phyloP scores from a whole-genome alignment of 73 alveolate species.

The Paramecium tetraurelia region DNA sequence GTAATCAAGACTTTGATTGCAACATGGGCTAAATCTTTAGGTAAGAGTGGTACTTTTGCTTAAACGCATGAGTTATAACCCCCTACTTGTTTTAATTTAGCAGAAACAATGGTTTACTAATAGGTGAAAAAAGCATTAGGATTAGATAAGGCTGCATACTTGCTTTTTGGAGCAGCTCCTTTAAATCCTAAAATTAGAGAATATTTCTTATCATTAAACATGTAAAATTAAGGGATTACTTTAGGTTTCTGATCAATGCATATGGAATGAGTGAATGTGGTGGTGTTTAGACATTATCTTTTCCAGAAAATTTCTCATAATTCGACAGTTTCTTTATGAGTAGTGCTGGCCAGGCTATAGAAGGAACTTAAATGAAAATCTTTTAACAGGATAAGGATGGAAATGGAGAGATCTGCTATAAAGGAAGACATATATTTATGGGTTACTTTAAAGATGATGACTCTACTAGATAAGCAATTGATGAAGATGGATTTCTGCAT shows the following conservation, averaged over 20 bases:
- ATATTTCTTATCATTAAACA: slow-evolving; percentile 65
- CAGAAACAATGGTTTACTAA: slow-evolving; percentile 45
- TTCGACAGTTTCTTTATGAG: not conserved
- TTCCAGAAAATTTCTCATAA: slow-evolving; percentile 32
- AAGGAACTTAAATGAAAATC: slow-evolving; percentile 63
- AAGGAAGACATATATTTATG: slow-evolving; percentile 78
- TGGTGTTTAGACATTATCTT: slow-evolving; percentile 52
- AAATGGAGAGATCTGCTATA: slow-evolving; percentile 81
- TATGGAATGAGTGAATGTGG: slow-evolving; percentile 73
- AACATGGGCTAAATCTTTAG: slow-evolving; percentile 70
- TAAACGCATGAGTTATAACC: slow-evolving; percentile 2
- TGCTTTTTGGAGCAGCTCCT: slow-evolving; percentile 74
- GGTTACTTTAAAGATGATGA: slow-evolving; percentile 80
- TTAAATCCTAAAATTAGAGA: slow-evolving; percentile 53
- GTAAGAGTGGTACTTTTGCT: slow-evolving; percentile 48
- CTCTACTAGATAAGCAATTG: slow-evolving; percentile 77
- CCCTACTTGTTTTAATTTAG: slow-evolving; percentile 64
- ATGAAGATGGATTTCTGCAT: slow-evolving; percentile 74
- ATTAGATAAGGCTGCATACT: slow-evolving; percentile 46
- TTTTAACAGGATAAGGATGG: slow-evolving; percentile 65
- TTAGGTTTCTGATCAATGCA: not conserved
- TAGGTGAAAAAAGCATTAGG: slow-evolving; percentile 66
- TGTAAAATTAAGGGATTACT: not conserved
- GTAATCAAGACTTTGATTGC: slow-evolving; percentile 39
- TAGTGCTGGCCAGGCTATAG: slow-evolving; percentile 54